Evolutionary conservation across 2,329 filamentous ascomycete genomes (phyloP).

Genomic region (Fusarium sambucinum): DNA sequence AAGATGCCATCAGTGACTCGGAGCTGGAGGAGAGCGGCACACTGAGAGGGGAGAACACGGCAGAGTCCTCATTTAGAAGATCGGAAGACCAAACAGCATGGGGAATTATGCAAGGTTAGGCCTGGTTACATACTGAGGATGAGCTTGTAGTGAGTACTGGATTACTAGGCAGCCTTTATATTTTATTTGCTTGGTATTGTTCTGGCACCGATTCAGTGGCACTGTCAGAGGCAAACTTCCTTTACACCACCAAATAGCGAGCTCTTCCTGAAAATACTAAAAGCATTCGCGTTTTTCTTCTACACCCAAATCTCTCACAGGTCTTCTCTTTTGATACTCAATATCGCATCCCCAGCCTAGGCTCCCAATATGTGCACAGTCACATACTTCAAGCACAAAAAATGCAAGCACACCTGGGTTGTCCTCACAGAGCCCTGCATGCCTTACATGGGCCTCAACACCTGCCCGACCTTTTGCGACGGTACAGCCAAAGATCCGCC

Average conservation of each 20-base stretch:
- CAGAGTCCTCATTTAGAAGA: constrained; percentile 49
- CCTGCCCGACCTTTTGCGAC: constrained; percentile 59
- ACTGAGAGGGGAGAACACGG: constrained; percentile 46
- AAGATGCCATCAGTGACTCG: constrained; percentile 46
- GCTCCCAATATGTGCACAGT: constrained; percentile 59
- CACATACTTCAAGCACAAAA: constrained; percentile 61
- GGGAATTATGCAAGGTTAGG: constrained; percentile 22
- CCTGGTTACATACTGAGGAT: background rate
- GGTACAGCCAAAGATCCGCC: constrained; percentile 55
- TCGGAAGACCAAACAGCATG: constrained; percentile 14
- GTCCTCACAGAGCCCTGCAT: constrained; percentile 61
- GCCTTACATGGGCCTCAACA: constrained; percentile 63
- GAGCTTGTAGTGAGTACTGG: constrained; percentile 7
- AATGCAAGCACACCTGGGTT: constrained; percentile 66
- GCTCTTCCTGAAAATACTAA: background rate
- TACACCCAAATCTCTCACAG: background rate
- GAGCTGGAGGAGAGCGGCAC: constrained; percentile 49
- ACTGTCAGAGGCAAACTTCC: constrained; percentile 7
- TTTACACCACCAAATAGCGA: constrained; percentile 1
- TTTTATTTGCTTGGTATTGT: constrained; percentile 1
- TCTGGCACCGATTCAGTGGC: constrained; percentile 22
- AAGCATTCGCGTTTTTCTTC: background rate
- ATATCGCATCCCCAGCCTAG: background rate
- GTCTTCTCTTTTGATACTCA: background rate
- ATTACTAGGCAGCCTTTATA: constrained; percentile 9